Conservation (phyloP, 208 protist species). For the Paratrypanosoma confusum region DNA sequence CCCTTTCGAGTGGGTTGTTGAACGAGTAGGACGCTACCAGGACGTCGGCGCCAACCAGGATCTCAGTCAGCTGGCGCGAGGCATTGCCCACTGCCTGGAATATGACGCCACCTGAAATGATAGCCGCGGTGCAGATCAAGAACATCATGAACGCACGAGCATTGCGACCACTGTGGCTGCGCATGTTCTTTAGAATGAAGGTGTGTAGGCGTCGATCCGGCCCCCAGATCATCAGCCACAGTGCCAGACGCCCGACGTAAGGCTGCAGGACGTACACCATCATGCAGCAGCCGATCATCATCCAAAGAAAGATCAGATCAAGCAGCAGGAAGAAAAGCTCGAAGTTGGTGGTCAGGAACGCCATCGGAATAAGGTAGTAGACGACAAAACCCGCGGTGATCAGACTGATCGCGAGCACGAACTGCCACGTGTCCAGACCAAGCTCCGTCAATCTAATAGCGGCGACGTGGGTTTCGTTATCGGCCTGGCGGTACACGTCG, state of each 20-base stretch:
- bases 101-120: slow-evolving; percentile 83
- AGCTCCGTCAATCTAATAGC: slow-evolving; percentile 84
- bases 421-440: slow-evolving; percentile 72
- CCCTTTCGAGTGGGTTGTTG: slow-evolving; percentile 27
- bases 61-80: slow-evolving; percentile 26
- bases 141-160: slow-evolving; percentile 94
- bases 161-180: slow-evolving; percentile 78
- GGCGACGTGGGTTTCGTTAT: slow-evolving; percentile 81
- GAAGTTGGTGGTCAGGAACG: slow-evolving; percentile 86
- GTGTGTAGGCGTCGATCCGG: slow-evolving; percentile 41
- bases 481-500: slow-evolving; percentile 88
- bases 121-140: slow-evolving; percentile 73
- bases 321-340: slow-evolving; percentile 88
- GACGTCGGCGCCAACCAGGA: slow-evolving; percentile 45
- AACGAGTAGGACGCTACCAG: slow-evolving; percentile 24
- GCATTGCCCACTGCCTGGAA: slow-evolving; percentile 39
- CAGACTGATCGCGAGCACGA: slow-evolving; percentile 52
- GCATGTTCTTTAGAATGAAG: slow-evolving; percentile 88
- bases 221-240: slow-evolving; percentile 85
- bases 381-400: slow-evolving; percentile 87
- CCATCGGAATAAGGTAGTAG: slow-evolving; percentile 91
- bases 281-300: slow-evolving; percentile 89
- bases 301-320: slow-evolving; percentile 79
- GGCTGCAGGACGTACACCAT: slow-evolving; percentile 71
- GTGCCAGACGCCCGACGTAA: slow-evolving; percentile 37